Base-by-base conservation (phyloP, 139 green algal species). In the Penium margaritaceum region DNA sequence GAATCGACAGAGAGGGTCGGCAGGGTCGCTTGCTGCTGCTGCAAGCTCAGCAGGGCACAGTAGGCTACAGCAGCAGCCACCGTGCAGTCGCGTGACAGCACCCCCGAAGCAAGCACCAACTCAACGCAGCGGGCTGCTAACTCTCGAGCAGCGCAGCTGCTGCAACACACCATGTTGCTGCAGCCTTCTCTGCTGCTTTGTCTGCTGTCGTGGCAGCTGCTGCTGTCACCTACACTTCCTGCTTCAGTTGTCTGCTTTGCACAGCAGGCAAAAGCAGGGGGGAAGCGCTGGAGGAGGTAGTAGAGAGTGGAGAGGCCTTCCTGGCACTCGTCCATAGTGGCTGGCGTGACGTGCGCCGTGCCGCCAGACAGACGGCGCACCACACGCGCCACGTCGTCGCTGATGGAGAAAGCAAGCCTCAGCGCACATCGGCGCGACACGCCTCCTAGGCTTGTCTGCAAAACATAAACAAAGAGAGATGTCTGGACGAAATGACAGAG, bases 241-340 rank as follows among this genome's bases (percentile, higher is more conserved):
- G n/a, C 47, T 34, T 66, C 9, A 19, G 1, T 66, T 17, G 19
- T n/a, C n/a, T n/a, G n/a, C n/a, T n/a, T n/a, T n/a, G n/a, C n/a
- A n/a, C n/a, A n/a, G n/a, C n/a, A 2, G 3, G 21, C 30, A 3
- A 76, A 76, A 27, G 70, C 1, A 1, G 5, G 3, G 21, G 36
- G 57, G 41, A 54, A 77, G 15, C 38, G 33, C 34, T 77, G 73
- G 17, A 77, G 73, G 21, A 80, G 65, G 64, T 67, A 76, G 39
- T 77, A 80, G 32, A 80, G 64, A 9, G 64, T 24, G 24, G 73
- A 80, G 15, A 80, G 73, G 27, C 66, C 63, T 38, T 80, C 73
- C 24, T 80, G 73, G 54, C 73, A 77, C 38, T 69, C 36, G 34
- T 80, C 73, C 73, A 80, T 80, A 19, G 15, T 44, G 3, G 63